Conservation (phyloP, 345 rosid species). For the Lenwebbia sp. region DNA sequence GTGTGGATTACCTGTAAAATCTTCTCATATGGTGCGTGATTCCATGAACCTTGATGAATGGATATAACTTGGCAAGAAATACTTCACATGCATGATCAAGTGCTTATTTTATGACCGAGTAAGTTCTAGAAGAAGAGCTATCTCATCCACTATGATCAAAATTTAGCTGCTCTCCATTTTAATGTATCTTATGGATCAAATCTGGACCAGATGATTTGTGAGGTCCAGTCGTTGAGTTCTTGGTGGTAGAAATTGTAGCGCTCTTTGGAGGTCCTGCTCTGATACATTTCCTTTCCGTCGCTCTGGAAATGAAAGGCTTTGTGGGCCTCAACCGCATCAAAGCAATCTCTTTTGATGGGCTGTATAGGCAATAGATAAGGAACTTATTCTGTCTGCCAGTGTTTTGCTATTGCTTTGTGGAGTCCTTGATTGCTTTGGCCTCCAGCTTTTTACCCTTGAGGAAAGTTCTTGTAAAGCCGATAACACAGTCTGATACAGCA, state of each 20-base stretch:
- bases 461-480: not conserved
- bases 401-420: not conserved
- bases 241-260: not conserved
- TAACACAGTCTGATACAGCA: not conserved
- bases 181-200: not conserved
- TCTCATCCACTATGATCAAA: not conserved
- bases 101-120: not conserved
- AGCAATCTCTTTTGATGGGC: not conserved
- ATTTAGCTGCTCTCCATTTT: not conserved
- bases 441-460: not conserved
- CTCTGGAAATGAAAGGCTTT: not conserved
- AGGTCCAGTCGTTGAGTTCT: not conserved
- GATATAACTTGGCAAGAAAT: not conserved
- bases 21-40: not conserved
- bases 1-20: not conserved
- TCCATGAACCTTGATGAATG: not conserved
- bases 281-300: not conserved
- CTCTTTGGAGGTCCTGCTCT: not conserved
- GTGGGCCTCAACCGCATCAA: not conserved
- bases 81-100: not conserved
- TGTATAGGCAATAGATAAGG: not conserved
- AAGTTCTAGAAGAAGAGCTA: too few relatives aligned
- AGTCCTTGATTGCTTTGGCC: not conserved
- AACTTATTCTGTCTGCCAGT: not conserved
- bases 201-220: not conserved